Evolutionary conservation across 495 filamentous ascomycete genomes (phyloP).

Genomic region (Penicillium antarcticum): DNA sequence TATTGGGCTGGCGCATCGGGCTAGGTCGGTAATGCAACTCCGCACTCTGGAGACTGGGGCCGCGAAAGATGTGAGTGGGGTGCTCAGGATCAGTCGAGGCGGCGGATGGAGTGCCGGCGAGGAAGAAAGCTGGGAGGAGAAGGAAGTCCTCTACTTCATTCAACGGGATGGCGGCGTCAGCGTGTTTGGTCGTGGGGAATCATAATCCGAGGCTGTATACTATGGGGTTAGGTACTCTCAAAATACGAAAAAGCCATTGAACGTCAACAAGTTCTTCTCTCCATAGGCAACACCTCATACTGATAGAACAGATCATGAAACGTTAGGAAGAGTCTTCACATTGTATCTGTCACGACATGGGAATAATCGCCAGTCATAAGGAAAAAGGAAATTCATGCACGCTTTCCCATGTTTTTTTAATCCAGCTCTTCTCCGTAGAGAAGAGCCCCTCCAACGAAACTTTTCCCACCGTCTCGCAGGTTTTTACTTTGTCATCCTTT

Average conservation of each 20-base stretch:
- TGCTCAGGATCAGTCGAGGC: constrained; percentile 70
- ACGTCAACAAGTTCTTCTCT: background rate
- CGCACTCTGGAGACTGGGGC: constrained; percentile 77
- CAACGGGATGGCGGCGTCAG: constrained; percentile 71
- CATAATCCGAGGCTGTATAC: constrained; percentile 14
- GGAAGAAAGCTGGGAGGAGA: constrained; percentile 48
- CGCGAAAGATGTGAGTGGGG: constrained; percentile 88
- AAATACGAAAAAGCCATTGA: background rate
- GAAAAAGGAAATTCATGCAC: constrained; percentile 46
- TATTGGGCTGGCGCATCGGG: constrained; percentile 69
- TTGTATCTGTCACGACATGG: constrained; percentile 41
- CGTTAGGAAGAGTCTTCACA: constrained; percentile 40
- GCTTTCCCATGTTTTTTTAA: constrained; percentile 35
- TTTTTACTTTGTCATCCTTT: constrained; percentile 21
- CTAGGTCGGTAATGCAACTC: constrained; percentile 63
- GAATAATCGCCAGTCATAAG: constrained; percentile 46
- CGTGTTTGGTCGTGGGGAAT: constrained; percentile 74
- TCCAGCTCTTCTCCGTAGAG: constrained; percentile 16
- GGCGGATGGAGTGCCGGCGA: constrained; percentile 39
- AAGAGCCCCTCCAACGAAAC: constrained; percentile 22
- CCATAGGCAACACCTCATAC: constrained; percentile 9
- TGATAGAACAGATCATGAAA: constrained; percentile 27
- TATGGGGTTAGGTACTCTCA: constrained; percentile 7
- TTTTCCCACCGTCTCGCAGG: constrained; percentile 19
- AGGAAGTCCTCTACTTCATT: constrained; percentile 79